These are phyloP conservation scores for Sarocladium oryzae DNA, from an alignment of 2,329 filamentous ascomycete species.

Conservation along the genomic window DNA sequence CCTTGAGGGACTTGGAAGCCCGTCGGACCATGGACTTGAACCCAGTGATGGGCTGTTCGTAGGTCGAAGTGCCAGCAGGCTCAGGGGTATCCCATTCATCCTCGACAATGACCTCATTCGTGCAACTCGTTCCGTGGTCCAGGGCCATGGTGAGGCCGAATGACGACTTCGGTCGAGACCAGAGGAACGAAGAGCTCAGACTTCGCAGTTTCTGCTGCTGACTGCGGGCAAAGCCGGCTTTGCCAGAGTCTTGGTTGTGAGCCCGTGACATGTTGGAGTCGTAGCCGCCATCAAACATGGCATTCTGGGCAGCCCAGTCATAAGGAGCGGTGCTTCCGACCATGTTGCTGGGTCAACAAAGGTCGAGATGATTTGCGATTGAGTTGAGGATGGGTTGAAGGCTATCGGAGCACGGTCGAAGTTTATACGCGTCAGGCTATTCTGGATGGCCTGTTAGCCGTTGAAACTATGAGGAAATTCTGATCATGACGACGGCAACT, in stretches of 20 bases:
- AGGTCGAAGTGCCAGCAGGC: background rate
- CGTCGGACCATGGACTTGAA: conserved; percentile 32
- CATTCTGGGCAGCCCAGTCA: background rate
- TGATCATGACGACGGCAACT: no score
- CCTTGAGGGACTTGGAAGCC: conserved; percentile 48
- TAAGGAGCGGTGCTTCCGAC: background rate
- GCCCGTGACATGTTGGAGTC: background rate
- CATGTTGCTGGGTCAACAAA: background rate
- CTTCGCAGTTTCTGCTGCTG: conserved; percentile 31
- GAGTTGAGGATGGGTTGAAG: background rate
- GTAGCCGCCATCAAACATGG: conserved; percentile 5
- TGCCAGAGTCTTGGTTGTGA: conserved; percentile 9
- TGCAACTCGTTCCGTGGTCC: background rate
- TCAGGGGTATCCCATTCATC: background rate
- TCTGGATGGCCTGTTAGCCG: no score
- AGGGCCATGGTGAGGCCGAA: conserved; percentile 19
- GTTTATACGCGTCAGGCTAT: no score
- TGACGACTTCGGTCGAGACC: conserved; percentile 41
- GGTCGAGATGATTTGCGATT: background rate
- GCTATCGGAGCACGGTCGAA: no score
- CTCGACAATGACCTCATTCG: background rate
- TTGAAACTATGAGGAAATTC: no score
- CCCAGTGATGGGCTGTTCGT: background rate
- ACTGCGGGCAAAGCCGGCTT: conserved; percentile 22
- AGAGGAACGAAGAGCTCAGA: conserved; percentile 43